Base-by-base conservation (phyloP, 1,139 yeast species). In the Ogataea hybrid region DNA sequence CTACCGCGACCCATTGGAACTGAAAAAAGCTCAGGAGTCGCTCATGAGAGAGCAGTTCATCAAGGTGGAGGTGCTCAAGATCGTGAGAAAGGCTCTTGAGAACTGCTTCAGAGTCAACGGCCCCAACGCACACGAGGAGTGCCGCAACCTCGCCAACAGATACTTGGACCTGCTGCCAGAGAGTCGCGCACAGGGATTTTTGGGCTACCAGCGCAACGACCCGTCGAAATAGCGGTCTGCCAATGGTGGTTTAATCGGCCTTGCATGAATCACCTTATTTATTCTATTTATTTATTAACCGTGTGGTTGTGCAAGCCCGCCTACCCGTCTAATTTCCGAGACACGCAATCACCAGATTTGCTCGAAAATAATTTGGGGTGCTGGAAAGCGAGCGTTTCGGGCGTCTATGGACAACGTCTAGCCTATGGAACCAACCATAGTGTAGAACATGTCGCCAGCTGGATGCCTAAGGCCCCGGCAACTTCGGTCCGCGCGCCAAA, bases 131-230 rank as follows among this genome's bases (percentile, higher is more conserved):
- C 76, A 77, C 48, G 85, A 81, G 54, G 90, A 84, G 60, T 87
- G 92, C 56, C 83, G 82, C 61, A 84, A 81, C 62, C 70, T 84
- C 59, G 84, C 88, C 30, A 83, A 84, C 67, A 80, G 83, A 63
- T 85, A 85, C 65, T 69, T 85, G 72, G 85, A 82, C 58, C 73
- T 84, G 84, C 70, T 84, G 48, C 90, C 87, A 49, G 67, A 72
- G 39, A 75, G 82, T 56, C 77, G 81, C 53, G 73, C 82, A 49
- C 74, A 78, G 56, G 95, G 95, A 35, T 84, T 74, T 66, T 69
- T 82, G 63, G 90, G 88, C 16, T 85, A 85, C 70, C 94, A 85
- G 67, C 82, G 85, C 75, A 84, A 84, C 67, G 95, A 85, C 63
- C 90, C 90, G 40, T 72, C 85, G 39, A 83, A 84, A 70, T 84